Evolutionary conservation across 2,329 filamentous ascomycete genomes (phyloP).

Genomic region (Pseudogymnoascus sp.): DNA sequence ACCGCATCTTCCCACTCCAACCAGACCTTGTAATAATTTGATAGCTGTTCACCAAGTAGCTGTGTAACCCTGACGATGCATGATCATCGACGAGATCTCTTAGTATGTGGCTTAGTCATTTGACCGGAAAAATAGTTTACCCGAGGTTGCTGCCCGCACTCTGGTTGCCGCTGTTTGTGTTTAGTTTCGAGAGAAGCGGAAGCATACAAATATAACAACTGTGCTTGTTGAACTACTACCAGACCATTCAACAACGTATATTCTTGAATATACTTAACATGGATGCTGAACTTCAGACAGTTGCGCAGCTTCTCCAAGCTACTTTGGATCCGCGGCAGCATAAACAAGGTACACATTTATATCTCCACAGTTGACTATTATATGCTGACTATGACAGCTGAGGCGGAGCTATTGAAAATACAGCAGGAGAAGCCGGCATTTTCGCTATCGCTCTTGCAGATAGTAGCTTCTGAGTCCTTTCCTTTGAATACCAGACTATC

Average conservation of each 20-base stretch:
- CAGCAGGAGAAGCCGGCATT: constrained; percentile 81
- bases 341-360: constrained; percentile 63
- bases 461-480: constrained; percentile 68
- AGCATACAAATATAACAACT: constrained; percentile 7
- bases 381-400: constrained; percentile 42
- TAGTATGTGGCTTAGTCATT: background rate
- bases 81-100: background rate
- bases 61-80: constrained; percentile 2
- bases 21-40: background rate
- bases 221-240: constrained; percentile 1
- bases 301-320: constrained; percentile 80
- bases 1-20: background rate
- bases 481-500: constrained; percentile 75
- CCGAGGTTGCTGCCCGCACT: constrained; percentile 3
- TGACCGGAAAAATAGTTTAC: background rate
- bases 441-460: constrained; percentile 79
- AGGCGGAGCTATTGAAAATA: constrained; percentile 60
- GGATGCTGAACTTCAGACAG: constrained; percentile 50
- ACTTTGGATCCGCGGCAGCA: constrained; percentile 82
- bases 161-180: constrained; percentile 9
- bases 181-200: constrained; percentile 9
- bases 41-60: background rate
- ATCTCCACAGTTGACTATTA: constrained; percentile 22
- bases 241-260: constrained; percentile 6
- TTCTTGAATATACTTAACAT: constrained; percentile 33